Evolutionary conservation across 345 rosid species (phyloP).

Genomic region (Eucalyptus sideroxylon): DNA sequence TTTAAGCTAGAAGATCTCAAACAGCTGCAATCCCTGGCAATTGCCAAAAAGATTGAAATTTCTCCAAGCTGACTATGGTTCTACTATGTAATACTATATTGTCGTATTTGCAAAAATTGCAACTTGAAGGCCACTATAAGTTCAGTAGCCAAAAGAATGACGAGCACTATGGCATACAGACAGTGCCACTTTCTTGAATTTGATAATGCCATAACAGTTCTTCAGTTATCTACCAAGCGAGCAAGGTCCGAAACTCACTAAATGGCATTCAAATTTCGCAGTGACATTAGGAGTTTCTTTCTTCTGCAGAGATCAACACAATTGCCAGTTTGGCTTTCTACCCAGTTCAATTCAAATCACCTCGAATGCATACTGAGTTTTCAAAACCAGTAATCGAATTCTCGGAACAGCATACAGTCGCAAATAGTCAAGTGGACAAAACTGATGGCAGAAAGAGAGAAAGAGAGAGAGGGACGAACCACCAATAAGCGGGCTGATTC

Average conservation of each 20-base stretch:
- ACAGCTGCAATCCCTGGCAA: neutral
- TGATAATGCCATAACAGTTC: neutral
- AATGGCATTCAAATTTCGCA: neutral
- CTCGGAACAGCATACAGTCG: neutral
- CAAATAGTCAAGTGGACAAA: neutral
- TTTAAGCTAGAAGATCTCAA: neutral
- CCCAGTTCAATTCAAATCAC: neutral
- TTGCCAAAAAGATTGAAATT: neutral
- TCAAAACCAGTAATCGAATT: neutral
- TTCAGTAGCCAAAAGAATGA: neutral
- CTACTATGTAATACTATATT: neutral
- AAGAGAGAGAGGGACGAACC: conserved; percentile 26
- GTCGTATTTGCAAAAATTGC: neutral
- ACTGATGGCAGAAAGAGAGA: neutral
- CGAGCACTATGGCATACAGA: neutral
- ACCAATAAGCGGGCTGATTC: conserved; percentile 87
- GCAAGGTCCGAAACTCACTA: neutral
- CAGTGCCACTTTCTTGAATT: neutral
- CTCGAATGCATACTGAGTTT: neutral
- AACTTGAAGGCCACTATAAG: neutral
- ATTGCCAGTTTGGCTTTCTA: neutral
- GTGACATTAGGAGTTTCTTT: neutral
- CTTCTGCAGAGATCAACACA: neutral
- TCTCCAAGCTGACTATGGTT: neutral
- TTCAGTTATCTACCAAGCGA: neutral